These are phyloP conservation scores for Phytopythium aichiense DNA, from an alignment of 352 stramenopile species.

Conservation along the genomic window DNA sequence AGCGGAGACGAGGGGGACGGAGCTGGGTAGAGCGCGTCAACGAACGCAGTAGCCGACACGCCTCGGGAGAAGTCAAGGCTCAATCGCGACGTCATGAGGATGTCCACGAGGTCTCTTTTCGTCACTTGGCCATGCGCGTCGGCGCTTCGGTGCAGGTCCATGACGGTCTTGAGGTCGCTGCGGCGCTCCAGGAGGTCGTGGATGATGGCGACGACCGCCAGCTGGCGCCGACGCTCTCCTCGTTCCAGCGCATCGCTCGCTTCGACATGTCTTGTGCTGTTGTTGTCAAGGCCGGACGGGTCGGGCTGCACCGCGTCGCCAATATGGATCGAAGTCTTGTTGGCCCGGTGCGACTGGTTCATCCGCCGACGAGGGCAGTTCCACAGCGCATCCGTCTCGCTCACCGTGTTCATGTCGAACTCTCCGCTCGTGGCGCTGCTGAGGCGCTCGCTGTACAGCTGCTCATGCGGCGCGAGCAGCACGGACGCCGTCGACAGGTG, in stretches of 20 bases:
- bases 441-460: constrained; percentile 15
- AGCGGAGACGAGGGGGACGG: constrained; percentile 5
- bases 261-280: background rate
- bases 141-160: constrained; percentile 55
- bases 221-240: constrained; percentile 19
- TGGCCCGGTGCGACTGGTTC: constrained; percentile 57
- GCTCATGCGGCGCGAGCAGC: constrained; percentile 54
- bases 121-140: constrained; percentile 60
- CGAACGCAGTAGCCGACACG: constrained; percentile 47
- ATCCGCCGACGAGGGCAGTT: constrained; percentile 60
- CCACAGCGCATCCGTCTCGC: constrained; percentile 48
- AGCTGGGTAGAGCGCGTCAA: constrained; percentile 54
- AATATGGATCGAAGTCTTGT: constrained; percentile 54
- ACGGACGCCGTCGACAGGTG: constrained; percentile 71
- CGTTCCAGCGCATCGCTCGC: constrained; percentile 11
- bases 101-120: constrained; percentile 53
- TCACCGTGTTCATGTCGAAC: constrained; percentile 36
- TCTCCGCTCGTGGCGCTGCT: constrained; percentile 14
- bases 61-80: constrained; percentile 50
- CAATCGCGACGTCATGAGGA: constrained; percentile 58
- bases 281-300: background rate
- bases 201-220: constrained; percentile 49
- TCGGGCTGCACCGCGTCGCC: constrained; percentile 25
- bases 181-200: constrained; percentile 70
- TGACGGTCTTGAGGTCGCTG: constrained; percentile 62